phyloP scores from a whole-genome alignment of 106 monocot genomes.

The Apostasia shenzhenica region DNA sequence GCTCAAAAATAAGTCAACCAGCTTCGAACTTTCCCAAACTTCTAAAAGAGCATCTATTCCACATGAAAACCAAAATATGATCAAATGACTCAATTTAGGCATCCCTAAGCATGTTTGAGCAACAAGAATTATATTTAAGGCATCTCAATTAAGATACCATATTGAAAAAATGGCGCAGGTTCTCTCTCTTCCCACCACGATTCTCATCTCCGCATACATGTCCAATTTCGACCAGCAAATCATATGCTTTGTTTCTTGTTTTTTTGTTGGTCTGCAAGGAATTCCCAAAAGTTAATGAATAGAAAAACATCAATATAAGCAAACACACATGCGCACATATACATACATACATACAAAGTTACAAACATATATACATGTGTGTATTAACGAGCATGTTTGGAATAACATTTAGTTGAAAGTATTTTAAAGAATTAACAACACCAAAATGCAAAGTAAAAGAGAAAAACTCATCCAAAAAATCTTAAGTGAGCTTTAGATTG shows the following conservation, averaged over 20 bases:
- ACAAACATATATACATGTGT: too few relatives aligned
- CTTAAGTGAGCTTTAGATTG: too few relatives aligned
- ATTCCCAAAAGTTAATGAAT: not conserved
- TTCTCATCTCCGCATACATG: slow-evolving; percentile 83
- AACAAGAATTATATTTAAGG: not conserved
- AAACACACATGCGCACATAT: not conserved
- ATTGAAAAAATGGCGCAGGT: slow-evolving; percentile 57
- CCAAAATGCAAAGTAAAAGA: too few relatives aligned
- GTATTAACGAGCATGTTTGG: too few relatives aligned
- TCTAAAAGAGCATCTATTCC: too few relatives aligned
- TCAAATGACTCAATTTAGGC: too few relatives aligned
- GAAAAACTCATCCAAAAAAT: too few relatives aligned
- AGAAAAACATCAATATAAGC: not conserved
- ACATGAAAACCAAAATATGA: too few relatives aligned
- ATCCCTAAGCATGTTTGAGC: not conserved
- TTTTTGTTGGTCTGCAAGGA: slow-evolving; percentile 68
- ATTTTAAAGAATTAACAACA: too few relatives aligned
- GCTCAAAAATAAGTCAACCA: not conserved
- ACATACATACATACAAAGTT: too few relatives aligned
- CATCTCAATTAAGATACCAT: slow-evolving; percentile 44
- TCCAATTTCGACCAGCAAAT: slow-evolving; percentile 84
- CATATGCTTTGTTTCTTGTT: slow-evolving; percentile 91
- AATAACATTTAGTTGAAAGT: too few relatives aligned
- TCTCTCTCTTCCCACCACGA: slow-evolving; percentile 52
- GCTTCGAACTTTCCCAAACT: too few relatives aligned